phyloP scores from a whole-genome alignment of 441 rosid genomes.

The Rhodomyrtus psidioides region DNA sequence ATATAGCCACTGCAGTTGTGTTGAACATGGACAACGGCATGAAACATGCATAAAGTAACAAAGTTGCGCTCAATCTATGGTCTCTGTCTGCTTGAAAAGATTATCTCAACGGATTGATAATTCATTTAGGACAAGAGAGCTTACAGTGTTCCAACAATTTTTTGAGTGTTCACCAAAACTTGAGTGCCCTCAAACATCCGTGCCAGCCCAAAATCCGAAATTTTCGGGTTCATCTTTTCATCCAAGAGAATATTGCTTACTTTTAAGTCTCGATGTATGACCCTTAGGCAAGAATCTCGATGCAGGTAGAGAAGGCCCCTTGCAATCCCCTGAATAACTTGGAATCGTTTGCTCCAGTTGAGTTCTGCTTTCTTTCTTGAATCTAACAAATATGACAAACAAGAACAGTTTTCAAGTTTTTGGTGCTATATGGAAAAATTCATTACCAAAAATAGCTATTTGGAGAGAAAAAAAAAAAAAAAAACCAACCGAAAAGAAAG shows the following conservation, averaged over 20 bases:
- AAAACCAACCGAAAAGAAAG: no score
- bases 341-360: not conserved
- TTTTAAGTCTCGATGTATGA: conserved; percentile 5
- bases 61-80: not conserved
- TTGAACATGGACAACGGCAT: not conserved
- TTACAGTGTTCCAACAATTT: no score
- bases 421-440: no score
- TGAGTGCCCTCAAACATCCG: not conserved
- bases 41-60: not conserved
- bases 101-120: not conserved
- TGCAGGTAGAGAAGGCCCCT: conserved; percentile 3
- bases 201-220: conserved; percentile 1
- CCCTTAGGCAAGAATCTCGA: not conserved
- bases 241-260: conserved; percentile 9
- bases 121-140: no score
- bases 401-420: no score
- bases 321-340: not conserved
- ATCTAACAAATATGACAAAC: no score
- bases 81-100: not conserved
- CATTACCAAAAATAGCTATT: no score
- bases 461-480: no score
- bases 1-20: not conserved
- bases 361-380: not conserved
- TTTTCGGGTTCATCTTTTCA: not conserved
- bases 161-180: not conserved